Conservation (phyloP, 148 eudicot genomes). For the Fagopyrum tataricum region DNA sequence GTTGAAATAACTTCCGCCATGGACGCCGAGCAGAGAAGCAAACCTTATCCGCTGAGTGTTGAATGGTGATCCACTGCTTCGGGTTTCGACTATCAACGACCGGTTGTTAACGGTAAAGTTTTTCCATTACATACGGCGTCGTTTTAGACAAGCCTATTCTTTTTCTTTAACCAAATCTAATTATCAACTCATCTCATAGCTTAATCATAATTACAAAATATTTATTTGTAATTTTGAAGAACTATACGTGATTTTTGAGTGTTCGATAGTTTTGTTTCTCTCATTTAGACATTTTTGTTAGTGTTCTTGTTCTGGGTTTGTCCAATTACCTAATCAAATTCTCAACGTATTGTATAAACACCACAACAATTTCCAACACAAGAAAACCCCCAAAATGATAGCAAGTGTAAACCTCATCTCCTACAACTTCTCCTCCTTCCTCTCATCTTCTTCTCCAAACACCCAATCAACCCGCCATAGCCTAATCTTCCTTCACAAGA, state of each 20-base stretch:
- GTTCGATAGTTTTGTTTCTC: too few species aligned
- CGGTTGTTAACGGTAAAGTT: conserved; percentile 8
- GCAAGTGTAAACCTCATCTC: conserved; percentile 43
- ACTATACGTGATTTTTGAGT: too few species aligned
- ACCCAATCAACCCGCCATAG: conserved; percentile 3
- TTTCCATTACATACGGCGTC: background rate
- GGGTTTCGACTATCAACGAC: background rate
- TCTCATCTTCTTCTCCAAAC: conserved; percentile 15
- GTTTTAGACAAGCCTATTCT: background rate
- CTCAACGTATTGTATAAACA: background rate
- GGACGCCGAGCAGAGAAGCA: conserved; percentile 9
- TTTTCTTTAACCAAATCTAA: too few species aligned
- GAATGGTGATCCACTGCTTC: background rate
- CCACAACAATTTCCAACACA: background rate
- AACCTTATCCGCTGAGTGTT: conserved; percentile 32
- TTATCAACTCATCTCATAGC: too few species aligned
- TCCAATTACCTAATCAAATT: too few species aligned
- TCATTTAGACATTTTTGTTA: too few species aligned
- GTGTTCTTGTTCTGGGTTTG: too few species aligned
- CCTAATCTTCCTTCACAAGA: conserved; percentile 1
- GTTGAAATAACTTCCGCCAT: conserved; percentile 53
- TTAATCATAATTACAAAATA: too few species aligned
- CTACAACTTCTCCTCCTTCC: conserved; percentile 36
- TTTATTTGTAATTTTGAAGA: too few species aligned
- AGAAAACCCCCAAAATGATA: conserved; percentile 25